Evolutionary conservation across 2,329 filamentous ascomycete genomes (phyloP).

Genomic region (Clarireedia homoeocarpa): DNA sequence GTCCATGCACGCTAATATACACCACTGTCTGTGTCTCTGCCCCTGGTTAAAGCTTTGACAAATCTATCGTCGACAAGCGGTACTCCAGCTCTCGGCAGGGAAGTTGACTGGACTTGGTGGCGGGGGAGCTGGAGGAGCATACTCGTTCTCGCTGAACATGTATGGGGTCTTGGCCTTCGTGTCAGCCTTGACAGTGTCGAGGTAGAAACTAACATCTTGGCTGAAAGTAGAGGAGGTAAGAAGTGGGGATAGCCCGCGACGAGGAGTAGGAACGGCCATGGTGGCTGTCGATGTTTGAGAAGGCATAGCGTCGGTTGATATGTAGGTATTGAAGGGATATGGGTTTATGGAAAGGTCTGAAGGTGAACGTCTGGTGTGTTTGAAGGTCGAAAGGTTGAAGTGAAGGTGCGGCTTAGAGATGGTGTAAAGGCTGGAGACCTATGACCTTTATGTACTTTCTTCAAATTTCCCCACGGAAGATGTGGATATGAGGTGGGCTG

Average conservation of each 20-base stretch:
- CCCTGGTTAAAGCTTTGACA: background rate
- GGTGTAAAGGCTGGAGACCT: slow-evolving; percentile 5
- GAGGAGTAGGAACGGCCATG: slow-evolving; percentile 30
- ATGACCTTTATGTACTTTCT: slow-evolving; percentile 7
- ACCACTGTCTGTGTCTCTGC: background rate
- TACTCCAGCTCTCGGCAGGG: slow-evolving; percentile 45
- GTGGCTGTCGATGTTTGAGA: slow-evolving; percentile 23
- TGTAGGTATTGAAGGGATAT: background rate
- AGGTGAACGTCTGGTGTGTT: background rate
- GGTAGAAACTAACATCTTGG: slow-evolving; percentile 23
- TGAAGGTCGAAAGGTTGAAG: background rate
- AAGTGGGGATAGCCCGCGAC: slow-evolving; percentile 43
- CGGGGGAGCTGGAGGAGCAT: slow-evolving; percentile 56
- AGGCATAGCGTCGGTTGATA: slow-evolving; percentile 16
- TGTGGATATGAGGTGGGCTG: slow-evolving; percentile 2
- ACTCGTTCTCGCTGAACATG: slow-evolving; percentile 42
- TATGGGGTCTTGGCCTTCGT: slow-evolving; percentile 23
- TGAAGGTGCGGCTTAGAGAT: background rate
- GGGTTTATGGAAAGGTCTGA: slow-evolving; percentile 4
- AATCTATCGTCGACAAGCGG: slow-evolving; percentile 6
- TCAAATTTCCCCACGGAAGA: background rate
- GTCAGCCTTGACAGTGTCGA: slow-evolving; percentile 23
- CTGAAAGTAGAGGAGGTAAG: slow-evolving; percentile 19
- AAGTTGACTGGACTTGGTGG: slow-evolving; percentile 58
- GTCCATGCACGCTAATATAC: slow-evolving; percentile 2